These are phyloP conservation scores for Viola pubescens DNA, from an alignment of 441 rosid genomes.

Conservation along the genomic window DNA sequence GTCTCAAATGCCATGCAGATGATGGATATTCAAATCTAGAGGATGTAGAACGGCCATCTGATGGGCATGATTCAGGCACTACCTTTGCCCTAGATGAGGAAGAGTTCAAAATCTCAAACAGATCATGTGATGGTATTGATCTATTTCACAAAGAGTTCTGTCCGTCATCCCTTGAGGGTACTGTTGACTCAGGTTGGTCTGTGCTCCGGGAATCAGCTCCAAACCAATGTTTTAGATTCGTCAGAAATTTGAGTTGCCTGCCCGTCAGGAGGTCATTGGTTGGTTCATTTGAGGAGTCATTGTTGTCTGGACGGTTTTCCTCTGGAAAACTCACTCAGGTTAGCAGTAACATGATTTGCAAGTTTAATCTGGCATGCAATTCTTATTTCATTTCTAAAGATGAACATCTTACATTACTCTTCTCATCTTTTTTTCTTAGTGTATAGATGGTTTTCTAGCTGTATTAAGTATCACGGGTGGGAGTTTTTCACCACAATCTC, in stretches of 20 bases:
- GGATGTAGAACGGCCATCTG: constrained; percentile 34
- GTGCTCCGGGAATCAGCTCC: constrained; percentile 39
- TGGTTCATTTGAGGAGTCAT: constrained; percentile 96
- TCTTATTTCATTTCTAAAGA: background rate
- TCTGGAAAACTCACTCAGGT: constrained; percentile 68
- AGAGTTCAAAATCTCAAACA: constrained; percentile 30
- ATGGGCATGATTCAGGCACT: constrained; percentile 26
- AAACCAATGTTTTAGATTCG: constrained; percentile 44
- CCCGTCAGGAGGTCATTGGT: constrained; percentile 80
- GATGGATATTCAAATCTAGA: constrained; percentile 30
- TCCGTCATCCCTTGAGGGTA: constrained; percentile 55
- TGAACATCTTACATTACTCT: constrained; percentile 7
- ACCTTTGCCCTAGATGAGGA: constrained; percentile 30
- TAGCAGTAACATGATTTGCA: constrained; percentile 12
- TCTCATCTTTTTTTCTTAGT: constrained; percentile 31
- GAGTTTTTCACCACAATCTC: constrained; percentile 73
- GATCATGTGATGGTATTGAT: constrained; percentile 53
- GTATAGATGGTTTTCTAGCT: constrained; percentile 90
- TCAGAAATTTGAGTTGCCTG: constrained; percentile 66
- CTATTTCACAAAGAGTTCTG: constrained; percentile 40
- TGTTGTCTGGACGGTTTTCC: constrained; percentile 73
- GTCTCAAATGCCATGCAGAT: constrained; percentile 27
- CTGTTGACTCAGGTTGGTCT: constrained; percentile 30
- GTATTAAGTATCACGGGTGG: constrained; percentile 89
- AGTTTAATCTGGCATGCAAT: background rate